Evolutionary conservation across 2,329 filamentous ascomycete genomes (phyloP).

Genomic region (Septoria petroselini): DNA sequence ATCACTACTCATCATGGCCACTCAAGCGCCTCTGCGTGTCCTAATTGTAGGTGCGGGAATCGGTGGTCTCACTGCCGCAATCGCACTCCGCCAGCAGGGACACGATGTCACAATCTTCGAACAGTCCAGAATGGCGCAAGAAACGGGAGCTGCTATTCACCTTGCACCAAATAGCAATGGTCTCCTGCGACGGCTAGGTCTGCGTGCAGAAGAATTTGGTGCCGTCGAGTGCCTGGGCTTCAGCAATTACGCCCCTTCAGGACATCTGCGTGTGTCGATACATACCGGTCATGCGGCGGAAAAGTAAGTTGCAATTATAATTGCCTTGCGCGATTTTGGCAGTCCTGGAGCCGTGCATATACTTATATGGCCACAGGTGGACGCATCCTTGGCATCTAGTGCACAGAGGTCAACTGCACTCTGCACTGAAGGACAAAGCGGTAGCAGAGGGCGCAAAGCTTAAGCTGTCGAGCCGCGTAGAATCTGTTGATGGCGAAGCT

Average conservation of each 20-base stretch:
- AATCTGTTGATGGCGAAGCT: slow-evolving; percentile 7
- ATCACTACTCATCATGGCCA: neutral
- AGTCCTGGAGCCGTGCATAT: too few relatives aligned
- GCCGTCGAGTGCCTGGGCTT: slow-evolving; percentile 23
- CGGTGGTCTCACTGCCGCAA: slow-evolving; percentile 7
- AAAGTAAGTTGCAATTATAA: too few relatives aligned
- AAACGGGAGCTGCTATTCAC: slow-evolving; percentile 61
- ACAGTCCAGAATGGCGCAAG: slow-evolving; percentile 33
- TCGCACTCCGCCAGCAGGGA: slow-evolving; percentile 6
- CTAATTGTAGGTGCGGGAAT: slow-evolving; percentile 1
- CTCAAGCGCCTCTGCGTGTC: neutral
- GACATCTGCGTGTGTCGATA: slow-evolving; percentile 17
- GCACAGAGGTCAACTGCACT: slow-evolving; percentile 34
- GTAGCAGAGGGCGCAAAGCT: slow-evolving; percentile 26
- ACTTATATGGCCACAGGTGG: slow-evolving; percentile 14
- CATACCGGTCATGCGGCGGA: slow-evolving; percentile 18
- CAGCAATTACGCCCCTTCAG: slow-evolving; percentile 20
- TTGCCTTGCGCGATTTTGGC: too few relatives aligned
- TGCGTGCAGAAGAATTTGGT: slow-evolving; percentile 27
- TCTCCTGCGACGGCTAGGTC: slow-evolving; percentile 43
- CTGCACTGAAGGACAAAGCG: slow-evolving; percentile 28
- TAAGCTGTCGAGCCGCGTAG: slow-evolving; percentile 22
- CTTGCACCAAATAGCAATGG: slow-evolving; percentile 60
- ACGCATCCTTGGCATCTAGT: slow-evolving; percentile 31
- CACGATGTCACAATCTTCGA: slow-evolving; percentile 8